Base-by-base conservation (phyloP, 441 rosid genomes). In the Croton laevigatus region DNA sequence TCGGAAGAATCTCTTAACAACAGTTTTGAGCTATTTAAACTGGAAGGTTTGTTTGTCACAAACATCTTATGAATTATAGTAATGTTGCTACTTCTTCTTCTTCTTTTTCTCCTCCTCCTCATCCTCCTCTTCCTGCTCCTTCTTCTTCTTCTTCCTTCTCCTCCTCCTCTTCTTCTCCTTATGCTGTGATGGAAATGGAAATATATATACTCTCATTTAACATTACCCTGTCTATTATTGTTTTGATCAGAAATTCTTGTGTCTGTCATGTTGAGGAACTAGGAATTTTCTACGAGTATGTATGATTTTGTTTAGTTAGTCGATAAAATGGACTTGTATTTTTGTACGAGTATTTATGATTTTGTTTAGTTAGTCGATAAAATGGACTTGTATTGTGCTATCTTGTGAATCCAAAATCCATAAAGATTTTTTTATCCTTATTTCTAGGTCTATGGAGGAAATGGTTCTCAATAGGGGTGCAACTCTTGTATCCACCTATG, bases 1-100 rank as follows among this genome's bases (percentile, higher is more conserved):
- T 37, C 85, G 98, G 83, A 91, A 86, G 80, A 87, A 85, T 83
- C 85, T 95, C 52, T 84, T 93, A 70, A 82, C 90, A 76, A 83
- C 88, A 76, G 76, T 85, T 71, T 81, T 92, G 82, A 82, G 79
- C 67, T 76, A 80, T 67, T 73, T 91, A 70, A 86, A 77, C 76
- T 82, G 77, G 85, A 88, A 91, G 96, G 98, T 95, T 59, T 79
- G 87, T 80, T 77, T 23, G 46, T 69, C 14, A 27, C 48, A 14
- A 12, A 75, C 58, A 63, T 63, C 54, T 45, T 58, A n/a, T 66
- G 64, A 62, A 62, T 19, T 59, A 52, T 65, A 16, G 27, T 13
- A 27, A 59, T 36, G 53, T 45, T 36, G 60, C 59, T 36, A n/a
- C 17, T 45, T 16, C 44, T 54, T 3, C 27, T 27, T 27, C 32